Evolutionary conservation across 495 filamentous ascomycete species (phyloP), one percentile per base, ranked within the genome.

Genomic region (Cercophora newfieldiana): DNA sequence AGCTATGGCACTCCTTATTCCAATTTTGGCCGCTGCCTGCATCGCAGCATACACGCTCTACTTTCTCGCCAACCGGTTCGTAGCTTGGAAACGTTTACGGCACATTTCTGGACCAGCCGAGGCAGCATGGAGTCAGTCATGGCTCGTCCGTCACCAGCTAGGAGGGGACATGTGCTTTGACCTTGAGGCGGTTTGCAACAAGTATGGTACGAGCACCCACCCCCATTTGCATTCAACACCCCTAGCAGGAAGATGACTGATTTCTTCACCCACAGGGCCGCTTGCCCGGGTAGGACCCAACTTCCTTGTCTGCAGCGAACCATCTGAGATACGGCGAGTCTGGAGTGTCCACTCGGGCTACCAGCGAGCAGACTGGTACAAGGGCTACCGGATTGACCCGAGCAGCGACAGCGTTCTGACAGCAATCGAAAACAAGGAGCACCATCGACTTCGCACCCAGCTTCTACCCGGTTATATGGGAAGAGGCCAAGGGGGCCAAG

Each of bases 341-440:
- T 68, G 61, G 64, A 60, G 58, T 61, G 70, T 72, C 5, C 70
- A 60, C 54, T 67, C 67, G 3, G 65, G 64, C 37, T 72, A 66
- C 61, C 59, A 58, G 19, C 67, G 67, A 12, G 48, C 65, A 5
- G 22, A 22, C 0, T 69, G 70, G 70, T 72, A 72, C 65, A 47
- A 56, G 2, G 59, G 64, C 6, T 62, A 65, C 26, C 64, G 70
- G 16, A 62, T 72, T 50, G 65, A 72, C 61, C 70, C 70, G 8
- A 30, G 24, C 30, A 49, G 29, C 26, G 70, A 72, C 33, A 70
- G 54, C 53, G 48, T 72, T 31, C 57, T 72, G n/a, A 68, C 64
- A 1, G 29, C 48, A 0, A 64, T 21, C 29, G 67, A 69, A 12
- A 67, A 71, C 62, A 61, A 71, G 51, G 63, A 54, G 44, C 69